These are phyloP conservation scores for Lepraria neglecta DNA, from an alignment of 495 filamentous ascomycete species.

Conservation along the genomic window DNA sequence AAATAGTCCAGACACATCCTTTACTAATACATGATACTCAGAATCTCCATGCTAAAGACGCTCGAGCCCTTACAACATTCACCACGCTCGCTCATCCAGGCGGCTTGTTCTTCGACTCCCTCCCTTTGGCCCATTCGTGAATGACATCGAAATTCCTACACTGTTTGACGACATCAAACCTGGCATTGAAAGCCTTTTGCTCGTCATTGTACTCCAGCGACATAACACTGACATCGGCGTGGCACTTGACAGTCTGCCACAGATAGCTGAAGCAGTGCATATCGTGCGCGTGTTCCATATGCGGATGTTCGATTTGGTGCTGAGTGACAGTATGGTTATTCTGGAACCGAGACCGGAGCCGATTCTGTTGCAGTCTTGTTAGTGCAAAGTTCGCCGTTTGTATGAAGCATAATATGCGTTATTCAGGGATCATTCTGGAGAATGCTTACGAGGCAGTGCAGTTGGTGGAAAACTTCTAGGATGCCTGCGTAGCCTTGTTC, in stretches of 20 bases:
- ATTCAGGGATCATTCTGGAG: too few species aligned
- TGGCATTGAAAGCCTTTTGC: constrained; percentile 15
- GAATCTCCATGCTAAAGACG: too few species aligned
- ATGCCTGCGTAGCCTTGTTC: constrained; percentile 12
- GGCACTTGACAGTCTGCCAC: constrained; percentile 16
- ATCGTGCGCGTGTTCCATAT: constrained; percentile 5
- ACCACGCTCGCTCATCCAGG: not conserved
- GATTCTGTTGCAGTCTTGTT: not conserved
- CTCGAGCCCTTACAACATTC: too few species aligned
- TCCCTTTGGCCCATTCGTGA: constrained; percentile 13
- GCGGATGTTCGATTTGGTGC: not conserved
- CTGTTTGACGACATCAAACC: constrained; percentile 9
- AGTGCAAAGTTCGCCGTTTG: too few species aligned
- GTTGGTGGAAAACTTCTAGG: constrained; percentile 14
- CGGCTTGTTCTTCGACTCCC: constrained; percentile 4
- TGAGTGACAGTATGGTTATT: constrained; percentile 9
- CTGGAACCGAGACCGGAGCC: constrained; percentile 14
- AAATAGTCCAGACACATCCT: too few species aligned
- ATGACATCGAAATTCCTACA: constrained; percentile 15
- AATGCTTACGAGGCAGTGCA: not conserved
- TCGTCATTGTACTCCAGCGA: constrained; percentile 6
- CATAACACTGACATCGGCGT: constrained; percentile 1
- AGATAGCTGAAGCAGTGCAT: constrained; percentile 15
- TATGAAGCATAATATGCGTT: too few species aligned
- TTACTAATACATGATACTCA: too few species aligned